These are phyloP conservation scores for Plectosphaerella cucumerina DNA, from an alignment of 2,329 filamentous ascomycete species.

Conservation along the genomic window DNA sequence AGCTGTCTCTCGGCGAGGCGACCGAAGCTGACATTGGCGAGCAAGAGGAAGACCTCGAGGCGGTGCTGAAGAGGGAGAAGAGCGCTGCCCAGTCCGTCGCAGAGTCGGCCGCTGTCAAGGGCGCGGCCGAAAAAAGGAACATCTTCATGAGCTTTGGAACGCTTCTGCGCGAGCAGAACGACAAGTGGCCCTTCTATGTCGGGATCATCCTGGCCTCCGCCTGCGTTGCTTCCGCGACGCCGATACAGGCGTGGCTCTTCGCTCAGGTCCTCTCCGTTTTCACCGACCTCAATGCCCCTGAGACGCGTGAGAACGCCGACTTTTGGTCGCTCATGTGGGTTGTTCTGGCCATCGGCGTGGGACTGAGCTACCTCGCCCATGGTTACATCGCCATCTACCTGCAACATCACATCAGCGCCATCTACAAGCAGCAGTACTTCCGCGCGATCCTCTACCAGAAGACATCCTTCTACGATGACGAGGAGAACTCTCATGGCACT, in stretches of 20 bases:
- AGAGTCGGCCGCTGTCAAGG: conserved; percentile 16
- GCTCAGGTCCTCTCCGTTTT: conserved; percentile 50
- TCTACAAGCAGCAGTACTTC: conserved; percentile 58
- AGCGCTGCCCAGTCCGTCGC: conserved; percentile 35
- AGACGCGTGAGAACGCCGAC: conserved; percentile 35
- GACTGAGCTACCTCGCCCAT: conserved; percentile 49
- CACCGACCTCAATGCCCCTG: conserved; percentile 19
- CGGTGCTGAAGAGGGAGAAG: conserved; percentile 38
- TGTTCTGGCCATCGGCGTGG: conserved; percentile 49
- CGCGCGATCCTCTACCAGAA: conserved; percentile 55
- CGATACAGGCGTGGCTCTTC: conserved; percentile 52
- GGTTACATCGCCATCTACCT: conserved; percentile 39
- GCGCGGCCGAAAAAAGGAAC: conserved; percentile 35
- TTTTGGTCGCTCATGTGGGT: conserved; percentile 68
- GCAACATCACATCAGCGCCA: conserved; percentile 44
- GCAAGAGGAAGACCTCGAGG: conserved; percentile 31
- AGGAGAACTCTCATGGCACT: conserved; percentile 56
- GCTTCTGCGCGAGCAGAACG: conserved; percentile 52
- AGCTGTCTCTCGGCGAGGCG: conserved; percentile 49
- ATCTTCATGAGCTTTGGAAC: conserved; percentile 51
- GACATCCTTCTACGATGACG: conserved; percentile 56
- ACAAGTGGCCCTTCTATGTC: conserved; percentile 44
- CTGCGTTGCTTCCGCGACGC: conserved; percentile 37
- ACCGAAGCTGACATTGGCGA: conserved; percentile 26
- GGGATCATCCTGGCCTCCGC: conserved; percentile 44